Conservation (phyloP, 78 protist species). For the Anaeramoeba flamelloides region DNA sequence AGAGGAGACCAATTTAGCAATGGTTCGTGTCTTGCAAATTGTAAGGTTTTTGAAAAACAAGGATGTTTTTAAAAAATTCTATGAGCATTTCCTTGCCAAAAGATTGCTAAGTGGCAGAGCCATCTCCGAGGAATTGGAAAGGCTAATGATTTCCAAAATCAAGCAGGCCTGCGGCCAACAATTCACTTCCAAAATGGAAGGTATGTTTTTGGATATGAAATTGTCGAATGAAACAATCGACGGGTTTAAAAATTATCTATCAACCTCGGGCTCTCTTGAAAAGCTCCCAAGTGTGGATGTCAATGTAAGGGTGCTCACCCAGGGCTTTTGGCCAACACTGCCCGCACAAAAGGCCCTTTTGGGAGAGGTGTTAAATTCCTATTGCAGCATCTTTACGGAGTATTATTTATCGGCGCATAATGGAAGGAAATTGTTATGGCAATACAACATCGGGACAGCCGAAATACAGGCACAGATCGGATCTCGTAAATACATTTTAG, state of each 20-base stretch:
- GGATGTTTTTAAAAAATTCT: background rate
- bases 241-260: background rate
- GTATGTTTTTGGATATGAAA: background rate
- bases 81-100: background rate
- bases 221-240: background rate
- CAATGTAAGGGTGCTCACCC: background rate
- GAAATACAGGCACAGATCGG: background rate
- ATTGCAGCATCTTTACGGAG: background rate
- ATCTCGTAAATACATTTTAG: background rate
- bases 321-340: background rate
- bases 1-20: background rate
- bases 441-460: background rate
- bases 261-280: background rate
- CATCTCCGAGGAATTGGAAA: background rate
- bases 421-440: background rate
- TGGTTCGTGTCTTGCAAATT: background rate
- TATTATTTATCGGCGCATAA: background rate
- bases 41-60: background rate
- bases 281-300: background rate
- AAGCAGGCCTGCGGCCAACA: background rate
- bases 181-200: constrained; percentile 1
- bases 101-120: background rate
- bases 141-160: background rate
- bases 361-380: no score
- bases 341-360: background rate